Base-by-base conservation (phyloP, 139 green algal species). In the Coelastrella sp. region DNA sequence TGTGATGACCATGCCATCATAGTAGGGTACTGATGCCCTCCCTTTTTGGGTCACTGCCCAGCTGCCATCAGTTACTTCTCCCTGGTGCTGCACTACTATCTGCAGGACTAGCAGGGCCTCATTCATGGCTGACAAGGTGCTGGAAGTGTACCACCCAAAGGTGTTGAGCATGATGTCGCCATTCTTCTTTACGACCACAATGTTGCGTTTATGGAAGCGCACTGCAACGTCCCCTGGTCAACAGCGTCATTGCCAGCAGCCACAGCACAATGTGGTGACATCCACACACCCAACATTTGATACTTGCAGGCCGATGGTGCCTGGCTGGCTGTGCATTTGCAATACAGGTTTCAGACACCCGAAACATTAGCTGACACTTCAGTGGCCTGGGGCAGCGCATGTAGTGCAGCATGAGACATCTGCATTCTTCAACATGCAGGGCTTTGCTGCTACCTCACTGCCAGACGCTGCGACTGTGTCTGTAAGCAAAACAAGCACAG, bases 91-190 rank as follows among this genome's bases (percentile, higher is more conserved):
- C 45, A 88, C 62, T 37, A 51, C 45, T 2, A 86, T 81, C 59
- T 53, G 67, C 0, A 89, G 62, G 3, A 59, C 27, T 21, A 57
- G 15, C 67, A 90, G 48, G 0, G 71, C 77, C 40, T 90, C 87
- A 27, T 90, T 90, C 76, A 90, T 86, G 25, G 75, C 75, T 50
- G 27, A 40, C 34, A 84, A 45, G 1, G 81, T 88, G 27, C 35
- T 74, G 66, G 2, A 41, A 7, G 81, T 81, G 48, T 77, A 74
- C 45, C 72, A 86, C 23, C 79, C 79, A 21, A 63, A 64, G 9
- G 81, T 86, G 48, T 41, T 79, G 25, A 90, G 38, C 17, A 85
- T 23, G 19, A 90, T 48, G 25, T 88, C 83, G 1, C 87, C 87
- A 30, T 60, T 87, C 5, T 48, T 27, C 17, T 43, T 66, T 15